A percentile compares a stretch with the other conserved stretches of the same genome.
Evolutionary conservation across 768 basidiomycete genomes (phyloP).

Genomic region (Pleurotus giganteus): DNA sequence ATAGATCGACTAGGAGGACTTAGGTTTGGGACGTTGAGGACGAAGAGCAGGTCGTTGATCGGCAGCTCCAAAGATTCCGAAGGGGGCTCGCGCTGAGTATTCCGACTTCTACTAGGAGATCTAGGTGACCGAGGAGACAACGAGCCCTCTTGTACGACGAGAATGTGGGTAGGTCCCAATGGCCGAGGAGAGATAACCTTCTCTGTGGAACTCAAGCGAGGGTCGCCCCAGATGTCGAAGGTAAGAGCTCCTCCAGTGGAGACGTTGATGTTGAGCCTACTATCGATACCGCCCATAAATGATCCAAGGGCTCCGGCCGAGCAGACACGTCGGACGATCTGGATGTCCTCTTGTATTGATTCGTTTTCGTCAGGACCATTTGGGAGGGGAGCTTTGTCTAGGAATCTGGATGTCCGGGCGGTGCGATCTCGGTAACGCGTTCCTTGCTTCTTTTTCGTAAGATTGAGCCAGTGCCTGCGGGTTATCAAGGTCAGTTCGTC

Average conservation of each 20-base stretch:
- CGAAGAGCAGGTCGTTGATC: conserved; percentile 37
- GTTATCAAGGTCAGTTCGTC: not conserved
- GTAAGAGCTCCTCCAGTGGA: conserved; percentile 10
- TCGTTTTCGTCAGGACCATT: conserved; percentile 8
- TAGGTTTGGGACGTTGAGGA: conserved; percentile 34
- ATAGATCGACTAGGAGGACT: not conserved
- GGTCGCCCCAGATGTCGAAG: conserved; percentile 22
- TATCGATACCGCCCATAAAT: conserved; percentile 15
- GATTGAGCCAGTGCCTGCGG: conserved; percentile 33
- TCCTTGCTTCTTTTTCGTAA: conserved; percentile 19
- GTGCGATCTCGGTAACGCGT: conserved; percentile 23
- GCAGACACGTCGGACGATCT: conserved; percentile 22
- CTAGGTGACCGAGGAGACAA: conserved; percentile 8
- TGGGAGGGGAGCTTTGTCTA: conserved; percentile 9
- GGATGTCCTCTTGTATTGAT: conserved; percentile 11
- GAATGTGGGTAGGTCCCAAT: conserved; percentile 35
- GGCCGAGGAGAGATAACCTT: conserved; percentile 34
- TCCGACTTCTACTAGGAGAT: not conserved
- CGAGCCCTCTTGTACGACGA: conserved; percentile 20
- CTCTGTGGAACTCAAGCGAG: conserved; percentile 24
- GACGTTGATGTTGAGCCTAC: conserved; percentile 10
- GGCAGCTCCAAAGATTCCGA: conserved; percentile 28
- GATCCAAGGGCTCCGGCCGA: conserved; percentile 24
- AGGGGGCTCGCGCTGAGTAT: conserved; percentile 7
- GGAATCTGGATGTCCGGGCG: conserved; percentile 23